A percentile compares a stretch with the other conserved stretches of the same genome.
These are phyloP conservation scores for Polytrichum commune DNA, from an alignment of 225 moss, liverwort and hornwort genomes.

Conservation along the genomic window DNA sequence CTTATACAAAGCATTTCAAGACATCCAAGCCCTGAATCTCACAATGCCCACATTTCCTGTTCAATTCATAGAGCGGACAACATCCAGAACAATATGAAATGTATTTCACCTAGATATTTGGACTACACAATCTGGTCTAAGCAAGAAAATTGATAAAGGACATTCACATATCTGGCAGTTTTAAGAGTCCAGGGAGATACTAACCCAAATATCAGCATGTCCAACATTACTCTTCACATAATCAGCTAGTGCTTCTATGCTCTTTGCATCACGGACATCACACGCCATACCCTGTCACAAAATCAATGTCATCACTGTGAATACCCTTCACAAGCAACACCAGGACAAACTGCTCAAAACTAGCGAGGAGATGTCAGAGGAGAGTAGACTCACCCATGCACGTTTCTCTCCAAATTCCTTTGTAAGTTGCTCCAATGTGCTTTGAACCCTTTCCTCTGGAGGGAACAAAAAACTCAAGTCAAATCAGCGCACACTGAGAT, in stretches of 20 bases:
- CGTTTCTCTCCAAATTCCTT: constrained; percentile 75
- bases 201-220: constrained; percentile 88
- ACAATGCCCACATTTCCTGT: not conserved
- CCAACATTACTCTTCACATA: constrained; percentile 66
- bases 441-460: constrained; percentile 88
- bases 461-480: constrained; percentile 24
- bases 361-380: too few relatives aligned
- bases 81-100: too few relatives aligned
- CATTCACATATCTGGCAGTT: too few relatives aligned
- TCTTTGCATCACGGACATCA: constrained; percentile 82
- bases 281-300: constrained; percentile 74
- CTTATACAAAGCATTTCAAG: not conserved
- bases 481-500: not conserved
- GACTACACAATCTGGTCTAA: too few relatives aligned
- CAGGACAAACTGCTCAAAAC: too few relatives aligned
- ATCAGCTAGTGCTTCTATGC: constrained; percentile 68
- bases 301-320: not conserved
- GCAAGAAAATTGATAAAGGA: too few relatives aligned
- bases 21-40: not conserved
- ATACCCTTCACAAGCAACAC: too few relatives aligned
- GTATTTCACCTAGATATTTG: too few relatives aligned
- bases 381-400: constrained; percentile 53
- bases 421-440: constrained; percentile 61
- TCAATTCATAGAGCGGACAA: too few relatives aligned
- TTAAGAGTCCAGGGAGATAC: constrained; percentile 2